Evolutionary conservation across 345 rosid species (phyloP), one percentile per base, ranked within the genome.

Genomic region (Populus euphratica): DNA sequence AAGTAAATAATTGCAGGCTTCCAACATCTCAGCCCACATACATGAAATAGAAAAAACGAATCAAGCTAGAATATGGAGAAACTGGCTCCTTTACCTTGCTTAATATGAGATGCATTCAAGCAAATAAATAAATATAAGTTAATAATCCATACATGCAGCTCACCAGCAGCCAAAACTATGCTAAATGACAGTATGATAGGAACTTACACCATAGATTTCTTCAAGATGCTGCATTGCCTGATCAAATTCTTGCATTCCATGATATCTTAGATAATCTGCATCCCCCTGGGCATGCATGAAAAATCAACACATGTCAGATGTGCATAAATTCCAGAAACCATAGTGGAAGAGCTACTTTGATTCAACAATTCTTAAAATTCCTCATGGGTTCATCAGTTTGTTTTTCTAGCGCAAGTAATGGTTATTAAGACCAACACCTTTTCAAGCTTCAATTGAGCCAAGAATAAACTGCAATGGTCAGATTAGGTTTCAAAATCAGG

Each of bases 231-330:
- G 99, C 98, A 95, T 95, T 61, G 94, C 96, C 76, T 43, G 87
- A 86, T 95, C 98, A 82, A 95, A 95, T 87, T 95, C 96, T 89
- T 90, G 97, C 89, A 95, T 76, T 76, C 99, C 96, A 25, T 9
- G 87, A 81, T 93, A 95, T 80, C 94, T 87, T 50, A 95, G 88
- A 87, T 81, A 92, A 0, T 84, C 83, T 43, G 99, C 97, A 83
- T 95, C 94, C 31, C 98, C 98, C 89, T 95, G 80, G 44, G 44
- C 25, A 68, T 36, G 76, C 47, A 72, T 62, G 50, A 14, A 47
- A 44, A 75, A 70, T 68, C 76, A 56, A 77, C 14, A 77, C 14
- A 67, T 1, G 44, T 70, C 47, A 70, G n/a, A 70, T 12, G 9
- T n/a, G 38, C 4, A 56, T 43, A 73, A 49, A 62, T 70, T 43